Evolutionary conservation across 208 protist genomes (phyloP), one percentile per base, ranked within the genome.

Genomic region (Leishmania mexicana): DNA sequence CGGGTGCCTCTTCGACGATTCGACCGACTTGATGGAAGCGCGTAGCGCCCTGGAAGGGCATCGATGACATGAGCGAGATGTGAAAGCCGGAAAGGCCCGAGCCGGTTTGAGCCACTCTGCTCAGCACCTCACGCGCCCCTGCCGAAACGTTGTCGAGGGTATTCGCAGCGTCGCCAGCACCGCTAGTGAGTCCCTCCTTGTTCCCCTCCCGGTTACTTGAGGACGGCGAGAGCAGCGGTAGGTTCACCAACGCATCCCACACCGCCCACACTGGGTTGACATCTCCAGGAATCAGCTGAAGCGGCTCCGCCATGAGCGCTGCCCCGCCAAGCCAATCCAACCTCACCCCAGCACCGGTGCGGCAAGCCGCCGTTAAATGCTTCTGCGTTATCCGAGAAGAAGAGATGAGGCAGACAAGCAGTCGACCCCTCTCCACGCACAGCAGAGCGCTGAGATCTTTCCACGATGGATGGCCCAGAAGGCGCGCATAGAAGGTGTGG

Each of bases 341-440:
- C 31, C 82, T 67, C 62, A 90, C 49, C 10, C 67, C 72, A 31
- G 81, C 74, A 58, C 40, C 85, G 76, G 45, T 67, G 67, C 31
- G 31, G 31, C 75, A 87, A 42, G 78, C 80, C 21, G 77, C 67
- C 3, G 82, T 86, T 40, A 95, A 82, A 31, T 86, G 75, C 60
- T 89, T 79, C 84, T 96, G 94, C n/a, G 92, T 93, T 17, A 89
- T 76, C 42, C 86, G 89, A 49, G 92, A 95, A 31, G 91, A 93
- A 45, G 89, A 79, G 65, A 86, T 83, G 31, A 94, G 21, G 67
- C 88, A 97, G 21, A 96, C 80, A 58, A 93, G 83, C 31, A 95
- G 81, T 0, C 89, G 87, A 17, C 80, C 81, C 35, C 82, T 35
- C 80, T 97, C 94, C 40, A 96, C 75, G 24, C 87, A 80, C 1